Percentiles rank a stretch among this genome's conserved stretches.
These are phyloP conservation scores for Zymoseptoria crescenta DNA, from an alignment of 2,329 filamentous ascomycete genomes.

Conservation along the genomic window DNA sequence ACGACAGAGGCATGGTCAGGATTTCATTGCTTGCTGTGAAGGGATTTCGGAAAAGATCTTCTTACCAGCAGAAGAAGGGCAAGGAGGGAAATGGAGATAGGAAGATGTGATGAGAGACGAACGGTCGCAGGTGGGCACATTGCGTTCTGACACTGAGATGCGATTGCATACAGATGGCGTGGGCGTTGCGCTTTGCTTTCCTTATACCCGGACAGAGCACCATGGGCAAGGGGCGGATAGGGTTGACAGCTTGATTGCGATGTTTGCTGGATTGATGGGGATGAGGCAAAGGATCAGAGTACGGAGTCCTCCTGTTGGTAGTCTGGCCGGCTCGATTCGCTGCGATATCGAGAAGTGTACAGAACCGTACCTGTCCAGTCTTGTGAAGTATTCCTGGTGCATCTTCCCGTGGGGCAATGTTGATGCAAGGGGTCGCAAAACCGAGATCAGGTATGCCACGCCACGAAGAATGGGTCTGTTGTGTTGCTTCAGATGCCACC, in stretches of 20 bases:
- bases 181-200: neutral
- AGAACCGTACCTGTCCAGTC: neutral
- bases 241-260: neutral
- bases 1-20: neutral
- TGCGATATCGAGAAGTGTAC: neutral
- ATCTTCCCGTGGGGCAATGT: neutral
- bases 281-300: too few relatives aligned
- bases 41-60: neutral
- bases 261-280: neutral
- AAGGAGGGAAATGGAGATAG: neutral
- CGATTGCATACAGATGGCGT: neutral
- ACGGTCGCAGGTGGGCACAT: neutral
- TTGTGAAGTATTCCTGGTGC: neutral
- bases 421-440: neutral
- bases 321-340: neutral
- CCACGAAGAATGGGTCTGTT: neutral
- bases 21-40: neutral
- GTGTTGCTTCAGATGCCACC: neutral
- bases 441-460: neutral
- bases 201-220: neutral
- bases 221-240: neutral
- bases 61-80: neutral
- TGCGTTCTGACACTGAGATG: neutral
- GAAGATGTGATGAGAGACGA: neutral
- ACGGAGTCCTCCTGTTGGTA: neutral